Evolutionary conservation across 805 yeast genomes (phyloP).

Genomic region (Wickerhamomyces bovis): DNA sequence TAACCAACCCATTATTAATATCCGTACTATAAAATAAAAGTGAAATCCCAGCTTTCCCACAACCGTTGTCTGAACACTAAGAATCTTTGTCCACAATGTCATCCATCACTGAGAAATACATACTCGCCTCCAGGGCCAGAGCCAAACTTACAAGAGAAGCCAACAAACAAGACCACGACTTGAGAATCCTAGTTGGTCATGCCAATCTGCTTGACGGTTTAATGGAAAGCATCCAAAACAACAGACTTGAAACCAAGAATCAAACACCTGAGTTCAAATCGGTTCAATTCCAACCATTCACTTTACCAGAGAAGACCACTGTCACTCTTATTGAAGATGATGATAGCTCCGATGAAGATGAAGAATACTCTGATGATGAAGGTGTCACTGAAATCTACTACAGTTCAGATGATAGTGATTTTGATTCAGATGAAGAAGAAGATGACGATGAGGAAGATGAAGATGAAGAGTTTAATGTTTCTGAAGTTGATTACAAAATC

Average conservation of each 20-base stretch:
- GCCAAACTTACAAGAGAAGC: conserved; percentile 23
- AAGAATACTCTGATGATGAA: conserved; percentile 14
- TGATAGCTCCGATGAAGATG: conserved; percentile 14
- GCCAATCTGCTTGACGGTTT: conserved; percentile 23
- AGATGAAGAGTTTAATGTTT: conserved; percentile 5
- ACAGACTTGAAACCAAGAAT: conserved; percentile 4
- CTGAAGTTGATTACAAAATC: conserved; percentile 7
- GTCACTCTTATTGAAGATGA: conserved; percentile 10
- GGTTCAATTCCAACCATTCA: conserved; percentile 7
- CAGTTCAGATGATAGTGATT: conserved; percentile 6
- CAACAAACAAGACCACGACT: conserved; percentile 18
- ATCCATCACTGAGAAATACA: conserved; percentile 19
- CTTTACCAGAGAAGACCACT: conserved; percentile 3
- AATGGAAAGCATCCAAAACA: conserved; percentile 20
- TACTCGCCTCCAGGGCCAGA: conserved; percentile 21
- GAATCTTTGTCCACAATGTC: conserved; percentile 4
- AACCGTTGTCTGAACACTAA: too few relatives aligned
- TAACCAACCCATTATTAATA: background rate
- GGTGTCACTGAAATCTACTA: conserved; percentile 7
- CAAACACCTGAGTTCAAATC: conserved; percentile 6
- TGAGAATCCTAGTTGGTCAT: conserved; percentile 21
- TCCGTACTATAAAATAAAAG: background rate
- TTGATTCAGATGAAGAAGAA: conserved; percentile 9
- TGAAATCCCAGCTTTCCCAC: background rate
- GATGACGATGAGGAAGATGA: conserved; percentile 13